Percentiles rank a stretch among this genome's conserved stretches.
These are phyloP conservation scores for Pyropia haitanensis DNA, from an alignment of 23 red algal species.

Conservation along the genomic window DNA sequence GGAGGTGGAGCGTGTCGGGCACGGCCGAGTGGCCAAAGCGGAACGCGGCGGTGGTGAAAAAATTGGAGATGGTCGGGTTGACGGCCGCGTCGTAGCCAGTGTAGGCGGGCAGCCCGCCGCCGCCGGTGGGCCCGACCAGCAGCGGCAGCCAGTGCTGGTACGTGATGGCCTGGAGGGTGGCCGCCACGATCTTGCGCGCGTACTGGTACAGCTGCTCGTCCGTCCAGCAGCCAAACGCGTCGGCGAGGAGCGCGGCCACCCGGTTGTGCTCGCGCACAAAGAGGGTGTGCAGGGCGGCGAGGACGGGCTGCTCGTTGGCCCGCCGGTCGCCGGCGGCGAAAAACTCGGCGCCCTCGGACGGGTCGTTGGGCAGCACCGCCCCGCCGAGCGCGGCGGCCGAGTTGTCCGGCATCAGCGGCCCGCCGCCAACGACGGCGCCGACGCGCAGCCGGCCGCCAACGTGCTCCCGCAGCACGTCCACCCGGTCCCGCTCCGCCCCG, in stretches of 20 bases:
- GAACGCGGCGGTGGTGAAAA: conserved; percentile 47
- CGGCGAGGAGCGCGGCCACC: conserved; percentile 9
- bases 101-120: conserved; percentile 10
- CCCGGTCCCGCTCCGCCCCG: conserved; percentile 13
- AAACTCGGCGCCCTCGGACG: conserved; percentile 11
- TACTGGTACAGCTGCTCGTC: conserved; percentile 16
- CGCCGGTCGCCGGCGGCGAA: conserved; percentile 51
- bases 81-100: conserved; percentile 15
- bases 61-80: conserved; percentile 15
- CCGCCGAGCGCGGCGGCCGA: conserved; percentile 7
- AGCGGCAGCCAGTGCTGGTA: conserved; percentile 28
- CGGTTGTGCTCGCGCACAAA: conserved; percentile 51
- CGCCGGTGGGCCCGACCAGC: no score
- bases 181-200: conserved; percentile 34
- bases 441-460: conserved; percentile 10
- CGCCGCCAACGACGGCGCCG: not conserved
- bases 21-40: conserved; percentile 31
- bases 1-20: conserved; percentile 13
- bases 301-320: conserved; percentile 45
- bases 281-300: conserved; percentile 39
- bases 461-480: conserved; percentile 10
- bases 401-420: conserved; percentile 31
- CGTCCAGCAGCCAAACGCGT: not conserved
- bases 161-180: conserved; percentile 44
- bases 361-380: conserved; percentile 22